Evolutionary conservation across 2,329 filamentous ascomycete species (phyloP).

Genomic region (Colletotrichum tofieldiae): DNA sequence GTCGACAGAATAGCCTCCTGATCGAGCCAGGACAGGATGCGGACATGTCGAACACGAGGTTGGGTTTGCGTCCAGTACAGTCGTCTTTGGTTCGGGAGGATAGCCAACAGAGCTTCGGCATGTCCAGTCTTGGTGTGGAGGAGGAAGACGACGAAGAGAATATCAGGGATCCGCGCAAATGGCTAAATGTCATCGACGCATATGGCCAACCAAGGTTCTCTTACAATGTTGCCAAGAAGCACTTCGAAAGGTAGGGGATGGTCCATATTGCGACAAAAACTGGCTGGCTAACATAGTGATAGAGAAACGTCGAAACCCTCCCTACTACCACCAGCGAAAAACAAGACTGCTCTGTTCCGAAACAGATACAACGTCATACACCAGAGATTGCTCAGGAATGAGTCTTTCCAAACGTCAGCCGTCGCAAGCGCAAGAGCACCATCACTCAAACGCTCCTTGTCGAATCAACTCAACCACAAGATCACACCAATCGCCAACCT

Average conservation of each 20-base stretch:
- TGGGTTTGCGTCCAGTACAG: slow-evolving; percentile 67
- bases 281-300: slow-evolving; percentile 44
- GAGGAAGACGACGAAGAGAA: slow-evolving; percentile 72
- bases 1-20: slow-evolving; percentile 75
- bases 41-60: slow-evolving; percentile 68
- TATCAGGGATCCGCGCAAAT: slow-evolving; percentile 80
- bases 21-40: slow-evolving; percentile 69
- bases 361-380: slow-evolving; percentile 94
- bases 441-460: slow-evolving; percentile 72
- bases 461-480: slow-evolving; percentile 81
- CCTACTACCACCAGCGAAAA: slow-evolving; percentile 81
- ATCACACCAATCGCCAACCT: slow-evolving; percentile 88
- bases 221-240: slow-evolving; percentile 87
- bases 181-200: slow-evolving; percentile 87
- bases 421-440: slow-evolving; percentile 73
- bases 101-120: slow-evolving; percentile 76
- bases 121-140: slow-evolving; percentile 67
- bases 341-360: slow-evolving; percentile 89
- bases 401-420: slow-evolving; percentile 89
- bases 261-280: neutral
- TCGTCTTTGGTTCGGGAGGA: slow-evolving; percentile 68
- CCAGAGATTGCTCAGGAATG: slow-evolving; percentile 91
- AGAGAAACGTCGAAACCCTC: slow-evolving; percentile 77
- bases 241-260: slow-evolving; percentile 81
- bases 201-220: slow-evolving; percentile 87